Evolutionary conservation across 495 filamentous ascomycete genomes (phyloP).

Genomic region (Penicillium turbatum): DNA sequence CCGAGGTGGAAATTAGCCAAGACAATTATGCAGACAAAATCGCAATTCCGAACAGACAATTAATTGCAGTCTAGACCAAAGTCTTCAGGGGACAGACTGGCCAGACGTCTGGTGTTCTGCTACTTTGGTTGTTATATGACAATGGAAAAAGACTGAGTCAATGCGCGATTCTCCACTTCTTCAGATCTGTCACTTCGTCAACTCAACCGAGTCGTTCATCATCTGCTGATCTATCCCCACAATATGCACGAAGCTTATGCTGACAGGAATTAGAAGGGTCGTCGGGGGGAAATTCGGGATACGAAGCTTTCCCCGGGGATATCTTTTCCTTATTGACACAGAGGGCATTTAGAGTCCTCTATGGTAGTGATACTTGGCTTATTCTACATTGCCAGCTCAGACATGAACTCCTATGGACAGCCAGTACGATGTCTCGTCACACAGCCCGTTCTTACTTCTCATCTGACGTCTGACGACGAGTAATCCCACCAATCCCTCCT

Average conservation of each 20-base stretch:
- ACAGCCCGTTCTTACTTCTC: not conserved
- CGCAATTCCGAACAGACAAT: not conserved
- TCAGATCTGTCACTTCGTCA: slow-evolving; percentile 12
- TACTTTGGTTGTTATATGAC: not conserved
- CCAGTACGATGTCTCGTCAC: not conserved
- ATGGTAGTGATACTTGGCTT: not conserved
- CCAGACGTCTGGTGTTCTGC: not conserved
- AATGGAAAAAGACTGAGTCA: slow-evolving; percentile 1
- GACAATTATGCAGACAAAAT: not conserved
- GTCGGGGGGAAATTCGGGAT: not conserved
- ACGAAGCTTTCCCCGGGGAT: not conserved
- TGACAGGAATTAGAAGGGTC: not conserved
- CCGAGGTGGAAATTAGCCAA: not conserved
- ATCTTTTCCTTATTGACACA: not conserved
- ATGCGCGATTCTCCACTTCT: not conserved
- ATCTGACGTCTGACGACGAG: slow-evolving; percentile 5
- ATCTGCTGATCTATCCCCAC: slow-evolving; percentile 9
- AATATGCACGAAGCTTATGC: slow-evolving; percentile 1
- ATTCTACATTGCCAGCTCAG: not conserved
- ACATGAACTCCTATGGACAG: not conserved
- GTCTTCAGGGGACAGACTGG: not conserved
- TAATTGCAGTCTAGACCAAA: not conserved
- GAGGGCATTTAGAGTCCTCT: not conserved
- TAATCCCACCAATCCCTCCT: slow-evolving; percentile 25
- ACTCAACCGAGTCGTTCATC: slow-evolving; percentile 11